These are phyloP conservation scores for Lepidopterella palustris DNA, from an alignment of 495 filamentous ascomycete species.

Conservation along the genomic window DNA sequence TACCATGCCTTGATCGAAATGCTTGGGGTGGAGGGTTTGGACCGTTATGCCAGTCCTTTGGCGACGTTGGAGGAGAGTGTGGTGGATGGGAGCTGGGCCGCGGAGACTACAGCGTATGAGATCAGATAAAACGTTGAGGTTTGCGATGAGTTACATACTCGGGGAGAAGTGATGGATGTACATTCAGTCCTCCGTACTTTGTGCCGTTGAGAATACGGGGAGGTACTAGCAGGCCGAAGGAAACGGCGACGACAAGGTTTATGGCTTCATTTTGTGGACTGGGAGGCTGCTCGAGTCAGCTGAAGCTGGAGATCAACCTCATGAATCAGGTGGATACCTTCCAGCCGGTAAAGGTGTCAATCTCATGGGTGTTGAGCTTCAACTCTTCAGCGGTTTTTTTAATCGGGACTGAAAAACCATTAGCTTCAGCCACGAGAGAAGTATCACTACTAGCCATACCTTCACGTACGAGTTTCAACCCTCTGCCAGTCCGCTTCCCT, in stretches of 20 bases:
- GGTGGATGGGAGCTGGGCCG: slow-evolving; percentile 61
- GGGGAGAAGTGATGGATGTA: slow-evolving; percentile 91
- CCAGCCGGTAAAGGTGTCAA: slow-evolving; percentile 26
- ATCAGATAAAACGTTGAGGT: neutral
- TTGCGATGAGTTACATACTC: slow-evolving; percentile 47
- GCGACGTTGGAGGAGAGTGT: slow-evolving; percentile 58
- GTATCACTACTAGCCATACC: slow-evolving; percentile 40
- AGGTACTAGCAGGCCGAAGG: slow-evolving; percentile 87
- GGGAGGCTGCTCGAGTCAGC: slow-evolving; percentile 46
- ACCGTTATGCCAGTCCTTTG: slow-evolving; percentile 64
- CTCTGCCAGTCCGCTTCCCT: slow-evolving; percentile 67
- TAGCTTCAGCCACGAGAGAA: neutral
- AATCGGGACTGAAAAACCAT: slow-evolving; percentile 58
- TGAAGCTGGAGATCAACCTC: no score
- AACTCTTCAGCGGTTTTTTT: slow-evolving; percentile 44
- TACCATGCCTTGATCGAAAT: slow-evolving; percentile 73
- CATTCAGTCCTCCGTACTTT: slow-evolving; percentile 81
- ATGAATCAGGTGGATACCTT: no score
- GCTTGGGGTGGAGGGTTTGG: slow-evolving; percentile 69
- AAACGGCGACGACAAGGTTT: slow-evolving; percentile 90
- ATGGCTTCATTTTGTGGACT: slow-evolving; percentile 45
- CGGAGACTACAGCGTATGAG: slow-evolving; percentile 49
- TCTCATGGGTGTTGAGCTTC: slow-evolving; percentile 10
- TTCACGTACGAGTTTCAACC: slow-evolving; percentile 61
- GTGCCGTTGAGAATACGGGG: slow-evolving; percentile 60